Evolutionary conservation across 192 early-diverging fungal genomes (phyloP).

Genomic region (Radiomyces spectabilis): DNA sequence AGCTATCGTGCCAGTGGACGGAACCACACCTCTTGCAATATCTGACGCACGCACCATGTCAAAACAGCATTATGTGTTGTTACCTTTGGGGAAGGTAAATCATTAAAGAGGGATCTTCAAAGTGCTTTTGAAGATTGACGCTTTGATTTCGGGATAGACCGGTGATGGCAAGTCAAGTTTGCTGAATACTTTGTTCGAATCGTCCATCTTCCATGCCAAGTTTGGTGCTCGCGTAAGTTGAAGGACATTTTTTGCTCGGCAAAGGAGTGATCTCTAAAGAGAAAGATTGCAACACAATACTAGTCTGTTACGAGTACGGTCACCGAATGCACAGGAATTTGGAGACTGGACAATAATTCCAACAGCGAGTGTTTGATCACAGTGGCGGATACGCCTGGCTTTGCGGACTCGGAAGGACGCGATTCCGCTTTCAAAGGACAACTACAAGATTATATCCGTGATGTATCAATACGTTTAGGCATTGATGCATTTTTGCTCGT

Average conservation of each 20-base stretch:
- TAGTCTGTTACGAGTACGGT: constrained; percentile 10
- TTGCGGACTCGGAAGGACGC: constrained; percentile 12
- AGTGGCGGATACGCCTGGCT: constrained; percentile 20
- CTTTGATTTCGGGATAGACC: constrained; percentile 4
- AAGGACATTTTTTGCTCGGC: background rate
- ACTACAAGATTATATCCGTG: constrained; percentile 9
- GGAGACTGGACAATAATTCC: constrained; percentile 12
- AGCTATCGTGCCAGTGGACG: too few relatives aligned
- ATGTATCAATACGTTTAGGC: constrained; percentile 9
- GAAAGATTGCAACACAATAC: too few relatives aligned
- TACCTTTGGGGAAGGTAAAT: constrained; percentile 20
- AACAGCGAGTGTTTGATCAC: constrained; percentile 12
- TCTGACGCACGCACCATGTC: too few relatives aligned
- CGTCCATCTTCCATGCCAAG: constrained; percentile 1
- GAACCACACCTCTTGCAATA: too few relatives aligned
- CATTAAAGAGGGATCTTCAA: too few relatives aligned
- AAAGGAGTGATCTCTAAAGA: background rate
- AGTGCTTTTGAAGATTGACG: background rate
- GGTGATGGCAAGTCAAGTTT: constrained; percentile 22
- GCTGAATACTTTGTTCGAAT: constrained; percentile 15
- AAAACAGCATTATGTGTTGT: constrained; percentile 18
- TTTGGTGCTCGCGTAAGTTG: constrained; percentile 7
- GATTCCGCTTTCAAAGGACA: constrained; percentile 1
- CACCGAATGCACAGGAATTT: constrained; percentile 11
- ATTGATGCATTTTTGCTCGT: constrained; percentile 20